Conservation (phyloP, 495 filamentous ascomycete species). For the Collariella sp. region DNA sequence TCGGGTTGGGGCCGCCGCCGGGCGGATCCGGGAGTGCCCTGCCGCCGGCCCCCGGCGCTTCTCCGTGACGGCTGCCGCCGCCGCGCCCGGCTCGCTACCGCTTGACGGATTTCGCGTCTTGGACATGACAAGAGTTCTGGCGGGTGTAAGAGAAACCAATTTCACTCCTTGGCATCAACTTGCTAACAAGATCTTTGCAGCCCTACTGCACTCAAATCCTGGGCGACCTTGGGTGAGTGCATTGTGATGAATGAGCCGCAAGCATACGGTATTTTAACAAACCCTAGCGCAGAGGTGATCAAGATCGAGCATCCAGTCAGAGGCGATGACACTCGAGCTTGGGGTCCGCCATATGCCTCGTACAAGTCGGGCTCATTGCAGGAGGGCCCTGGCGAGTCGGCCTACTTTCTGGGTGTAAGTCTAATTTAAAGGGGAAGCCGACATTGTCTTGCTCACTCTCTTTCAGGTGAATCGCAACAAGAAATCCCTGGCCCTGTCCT, state of each 20-base stretch:
- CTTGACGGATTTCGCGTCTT: slow-evolving; percentile 79
- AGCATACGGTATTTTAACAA: slow-evolving; percentile 12
- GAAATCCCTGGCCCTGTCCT: slow-evolving; percentile 85
- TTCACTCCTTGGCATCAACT: neutral
- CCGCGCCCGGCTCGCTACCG: slow-evolving; percentile 40
- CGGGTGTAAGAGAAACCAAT: slow-evolving; percentile 60
- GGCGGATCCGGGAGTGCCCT: neutral
- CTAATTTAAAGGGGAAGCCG: neutral
- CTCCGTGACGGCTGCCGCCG: slow-evolving; percentile 5
- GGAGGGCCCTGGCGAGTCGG: slow-evolving; percentile 79
- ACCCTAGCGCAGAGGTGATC: slow-evolving; percentile 79
- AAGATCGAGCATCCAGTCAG: slow-evolving; percentile 90
- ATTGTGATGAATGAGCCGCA: neutral
- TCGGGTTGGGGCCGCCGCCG: neutral
- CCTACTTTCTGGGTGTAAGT: slow-evolving; percentile 82
- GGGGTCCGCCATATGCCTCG: slow-evolving; percentile 90
- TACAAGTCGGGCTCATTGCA: slow-evolving; percentile 51
- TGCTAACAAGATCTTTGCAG: slow-evolving; percentile 36
- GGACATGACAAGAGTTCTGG: slow-evolving; percentile 94
- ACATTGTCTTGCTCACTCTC: neutral
- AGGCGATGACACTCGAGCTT: slow-evolving; percentile 91
- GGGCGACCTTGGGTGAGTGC: slow-evolving; percentile 83
- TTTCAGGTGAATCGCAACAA: slow-evolving; percentile 91
- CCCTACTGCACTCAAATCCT: slow-evolving; percentile 97
- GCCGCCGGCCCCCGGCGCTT: slow-evolving; percentile 1